These are phyloP conservation scores for Lodderomyces margitis DNA, from an alignment of 1,139 yeast genomes.

Conservation along the genomic window DNA sequence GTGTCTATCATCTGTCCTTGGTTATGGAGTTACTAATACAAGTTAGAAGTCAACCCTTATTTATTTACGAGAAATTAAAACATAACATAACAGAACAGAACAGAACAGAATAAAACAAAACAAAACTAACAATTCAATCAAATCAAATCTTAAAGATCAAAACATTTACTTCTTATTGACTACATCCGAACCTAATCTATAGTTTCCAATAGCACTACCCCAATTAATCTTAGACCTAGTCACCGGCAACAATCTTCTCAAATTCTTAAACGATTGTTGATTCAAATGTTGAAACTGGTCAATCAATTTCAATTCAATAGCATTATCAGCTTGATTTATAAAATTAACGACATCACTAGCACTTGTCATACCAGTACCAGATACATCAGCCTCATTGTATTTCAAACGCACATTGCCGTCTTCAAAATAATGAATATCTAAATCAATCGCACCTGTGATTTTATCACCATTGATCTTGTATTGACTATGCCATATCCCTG, in stretches of 20 bases:
- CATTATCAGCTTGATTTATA: constrained; percentile 60
- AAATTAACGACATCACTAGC: constrained; percentile 43
- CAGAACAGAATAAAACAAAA: too few relatives aligned
- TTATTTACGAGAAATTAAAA: too few relatives aligned
- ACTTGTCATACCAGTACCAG: constrained; percentile 13
- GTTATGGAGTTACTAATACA: too few relatives aligned
- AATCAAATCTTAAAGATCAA: too few relatives aligned
- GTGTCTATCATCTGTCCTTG: too few relatives aligned
- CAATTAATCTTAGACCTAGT: constrained; percentile 90
- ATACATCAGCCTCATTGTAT: constrained; percentile 29
- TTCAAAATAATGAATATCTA: constrained; percentile 90
- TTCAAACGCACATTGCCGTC: constrained; percentile 91
- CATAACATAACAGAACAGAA: too few relatives aligned
- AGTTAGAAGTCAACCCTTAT: too few relatives aligned
- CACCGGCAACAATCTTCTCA: constrained; percentile 89
- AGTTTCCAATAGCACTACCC: constrained; percentile 92
- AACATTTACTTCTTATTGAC: constrained; percentile 32
- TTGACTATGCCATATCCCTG: constrained; percentile 83
- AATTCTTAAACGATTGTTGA: constrained; percentile 75
- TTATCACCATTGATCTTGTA: constrained; percentile 45
- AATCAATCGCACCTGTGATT: constrained; percentile 53
- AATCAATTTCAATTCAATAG: constrained; percentile 59
- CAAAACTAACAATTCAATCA: too few relatives aligned
- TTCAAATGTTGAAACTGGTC: constrained; percentile 69
- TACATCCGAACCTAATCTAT: constrained; percentile 84